Evolutionary conservation across 2,329 filamentous ascomycete species (phyloP), one percentile per base, ranked within the genome.

Genomic region (Akanthomyces muscarius): DNA sequence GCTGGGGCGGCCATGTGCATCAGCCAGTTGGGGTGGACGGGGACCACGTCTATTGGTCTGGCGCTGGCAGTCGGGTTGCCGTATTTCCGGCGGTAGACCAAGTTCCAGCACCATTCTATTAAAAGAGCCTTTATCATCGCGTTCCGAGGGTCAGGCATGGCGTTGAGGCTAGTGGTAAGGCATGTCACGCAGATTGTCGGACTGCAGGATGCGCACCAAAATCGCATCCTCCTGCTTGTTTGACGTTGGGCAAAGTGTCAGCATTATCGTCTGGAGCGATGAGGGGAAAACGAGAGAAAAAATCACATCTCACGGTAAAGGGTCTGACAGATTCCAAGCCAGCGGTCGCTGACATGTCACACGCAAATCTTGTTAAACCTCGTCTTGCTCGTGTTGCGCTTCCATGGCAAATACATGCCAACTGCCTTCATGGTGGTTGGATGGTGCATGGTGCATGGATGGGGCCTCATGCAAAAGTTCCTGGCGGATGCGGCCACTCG

Each of bases 391-490:
- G 28, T 30, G 28, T 30, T 30, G 28, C 6, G 4, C 28, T 30
- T 30, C 4, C 28, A 30, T 30, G 28, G 28, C 28, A 30, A 30
- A 30, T n/a, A 41, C 5, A 42, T 6, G 51, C 30, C 23, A 55
- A 21, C 36, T 10, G 16, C 53, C 38, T 41, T 41, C 16, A 44
- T 44, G 53, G 10, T 44, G 21, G 18, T 53, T 38, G n/a, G 25
- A 23, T 4, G 42, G 23, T 8, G 33, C 33, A 36, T 36, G 33
- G 42, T 11, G 25, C 25, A 18, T 14, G 30, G 21, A 23, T 36
- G 33, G 33, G 8, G 28, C 23, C 28, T 18, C 52, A 25, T 48
- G 55, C 55, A 58, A 58, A 58, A 58, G 55, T 58, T 41, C 55
- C 55, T 48, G 28, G 53, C 41, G 23, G 16, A 23, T 36, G 53